Conservation (phyloP, 1,139 yeast species). For the Yarrowia galli region DNA sequence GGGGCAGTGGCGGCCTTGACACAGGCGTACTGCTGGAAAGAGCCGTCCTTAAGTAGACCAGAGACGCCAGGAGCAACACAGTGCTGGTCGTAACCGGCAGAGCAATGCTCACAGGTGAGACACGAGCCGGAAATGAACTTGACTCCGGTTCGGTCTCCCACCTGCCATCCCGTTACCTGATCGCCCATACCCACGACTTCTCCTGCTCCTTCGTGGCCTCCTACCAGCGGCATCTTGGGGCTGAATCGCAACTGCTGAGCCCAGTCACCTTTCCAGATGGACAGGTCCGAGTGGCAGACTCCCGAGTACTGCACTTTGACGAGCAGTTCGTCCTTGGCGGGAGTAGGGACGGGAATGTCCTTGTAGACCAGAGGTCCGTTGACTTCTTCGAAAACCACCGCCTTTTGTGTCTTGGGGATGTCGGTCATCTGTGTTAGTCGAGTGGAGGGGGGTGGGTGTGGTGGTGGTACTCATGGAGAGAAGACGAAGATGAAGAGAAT, state of each 20-base stretch:
- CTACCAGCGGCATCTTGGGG: slow-evolving; percentile 69
- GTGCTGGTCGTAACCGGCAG: slow-evolving; percentile 69
- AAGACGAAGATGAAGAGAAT: too few species aligned
- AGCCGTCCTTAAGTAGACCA: slow-evolving; percentile 82
- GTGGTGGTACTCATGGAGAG: too few species aligned
- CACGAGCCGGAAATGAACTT: slow-evolving; percentile 78
- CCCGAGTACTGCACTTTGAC: slow-evolving; percentile 62
- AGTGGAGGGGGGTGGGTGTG: too few species aligned
- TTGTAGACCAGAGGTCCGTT: slow-evolving; percentile 62
- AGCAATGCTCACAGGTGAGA: slow-evolving; percentile 75
- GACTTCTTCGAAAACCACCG: slow-evolving; percentile 63
- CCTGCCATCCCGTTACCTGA: slow-evolving; percentile 70
- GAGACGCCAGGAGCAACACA: slow-evolving; percentile 73
- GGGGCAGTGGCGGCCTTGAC: slow-evolving; percentile 91
- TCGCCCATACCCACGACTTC: slow-evolving; percentile 76
- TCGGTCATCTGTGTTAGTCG: slow-evolving; percentile 5
- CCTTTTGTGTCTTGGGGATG: slow-evolving; percentile 60
- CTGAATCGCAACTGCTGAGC: slow-evolving; percentile 42
- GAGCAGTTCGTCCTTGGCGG: slow-evolving; percentile 54
- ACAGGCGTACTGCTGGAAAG: slow-evolving; percentile 84
- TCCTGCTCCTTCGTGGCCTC: slow-evolving; percentile 92
- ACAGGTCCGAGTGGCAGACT: slow-evolving; percentile 61
- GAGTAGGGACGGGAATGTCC: slow-evolving; percentile 53
- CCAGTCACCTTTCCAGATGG: slow-evolving; percentile 52
- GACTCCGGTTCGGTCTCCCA: slow-evolving; percentile 81